Conservation (phyloP, 768 basidiomycete genomes). For the Omphalotus guepiniiformis region DNA sequence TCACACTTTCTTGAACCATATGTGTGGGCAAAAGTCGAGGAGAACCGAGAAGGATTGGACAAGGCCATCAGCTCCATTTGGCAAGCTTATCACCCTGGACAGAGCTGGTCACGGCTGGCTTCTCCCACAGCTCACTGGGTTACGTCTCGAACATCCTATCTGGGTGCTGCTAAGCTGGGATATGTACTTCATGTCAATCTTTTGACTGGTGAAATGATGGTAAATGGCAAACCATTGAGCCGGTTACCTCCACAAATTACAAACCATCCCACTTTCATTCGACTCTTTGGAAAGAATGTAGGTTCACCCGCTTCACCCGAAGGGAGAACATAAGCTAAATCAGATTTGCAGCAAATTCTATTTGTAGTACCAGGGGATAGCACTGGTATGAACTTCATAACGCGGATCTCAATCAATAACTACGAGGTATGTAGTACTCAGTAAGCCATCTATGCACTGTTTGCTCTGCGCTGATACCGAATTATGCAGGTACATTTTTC, state of each 20-base stretch:
- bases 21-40: too few species aligned
- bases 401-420: slow-evolving; percentile 15
- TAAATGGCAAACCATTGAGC: slow-evolving; percentile 36
- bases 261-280: slow-evolving; percentile 23
- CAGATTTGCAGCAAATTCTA: slow-evolving; percentile 21
- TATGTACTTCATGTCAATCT: slow-evolving; percentile 41
- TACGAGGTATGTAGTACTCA: slow-evolving; percentile 17
- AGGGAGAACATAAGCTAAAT: too few species aligned
- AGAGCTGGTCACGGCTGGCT: slow-evolving; percentile 18
- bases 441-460: not conserved
- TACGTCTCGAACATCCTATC: slow-evolving; percentile 13
- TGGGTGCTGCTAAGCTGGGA: slow-evolving; percentile 18
- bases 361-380: slow-evolving; percentile 31
- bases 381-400: slow-evolving; percentile 24
- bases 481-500: slow-evolving; percentile 28
- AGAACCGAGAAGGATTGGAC: too few species aligned
- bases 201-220: slow-evolving; percentile 34
- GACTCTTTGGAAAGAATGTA: too few species aligned
- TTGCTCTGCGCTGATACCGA: not conserved
- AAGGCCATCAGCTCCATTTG: slow-evolving; percentile 11
- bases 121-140: slow-evolving; percentile 26
- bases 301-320: too few species aligned
- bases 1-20: slow-evolving; percentile 20
- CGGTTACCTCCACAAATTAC: slow-evolving; percentile 31
- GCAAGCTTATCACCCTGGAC: slow-evolving; percentile 13